Evolutionary conservation across 768 basidiomycete species (phyloP), one percentile per base, ranked within the genome.

Genomic region (Psilocybe tampanensis): DNA sequence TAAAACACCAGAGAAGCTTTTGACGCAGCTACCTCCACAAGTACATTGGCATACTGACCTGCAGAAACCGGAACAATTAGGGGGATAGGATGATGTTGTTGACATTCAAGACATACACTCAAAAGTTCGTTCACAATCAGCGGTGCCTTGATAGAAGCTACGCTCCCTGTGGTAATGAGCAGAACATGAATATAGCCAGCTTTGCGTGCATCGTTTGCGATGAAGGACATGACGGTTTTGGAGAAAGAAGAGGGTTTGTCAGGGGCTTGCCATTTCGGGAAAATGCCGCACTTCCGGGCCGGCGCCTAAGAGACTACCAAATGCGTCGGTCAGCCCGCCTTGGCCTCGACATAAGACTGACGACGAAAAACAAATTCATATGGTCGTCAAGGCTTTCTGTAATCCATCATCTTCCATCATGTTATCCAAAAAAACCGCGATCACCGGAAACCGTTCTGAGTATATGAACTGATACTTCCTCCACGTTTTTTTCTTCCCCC

Each of bases 111-210:
- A 74, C 73, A 56, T 39, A 81, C 90, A 43, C 76, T 74, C 42
- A 89, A 75, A 26, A 98, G 79, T 60, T 89, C 89, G 24, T 79
- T 71, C 18, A 93, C 92, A 56, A 99, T 97, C 52, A 97, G 80
- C 3, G 95, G 94, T 1, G 88, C 88, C 67, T 98, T 98, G 68
- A 98, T 84, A 50, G 94, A 94, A 0, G 96, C 95, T 8, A 99
- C 96, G 66, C 92, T 95, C n/a, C 96, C 95, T 0, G 94, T 92
- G 0, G 90, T 88, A 58, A 98, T 86, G 36, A 98, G 78, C 3
- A 98, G 72, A 43, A 97, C 84, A 66, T 95, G 89, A 0, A 74
- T 78, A 58, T 69, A 71, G 1, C 78, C 80, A 18, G 74, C 68
- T 9, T 61, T 66, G 42, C 81, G 79, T 57, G 80, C 73, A 8